Conservation (phyloP, 1,284 basidiomycete species). For the Lentinus polychrous region DNA sequence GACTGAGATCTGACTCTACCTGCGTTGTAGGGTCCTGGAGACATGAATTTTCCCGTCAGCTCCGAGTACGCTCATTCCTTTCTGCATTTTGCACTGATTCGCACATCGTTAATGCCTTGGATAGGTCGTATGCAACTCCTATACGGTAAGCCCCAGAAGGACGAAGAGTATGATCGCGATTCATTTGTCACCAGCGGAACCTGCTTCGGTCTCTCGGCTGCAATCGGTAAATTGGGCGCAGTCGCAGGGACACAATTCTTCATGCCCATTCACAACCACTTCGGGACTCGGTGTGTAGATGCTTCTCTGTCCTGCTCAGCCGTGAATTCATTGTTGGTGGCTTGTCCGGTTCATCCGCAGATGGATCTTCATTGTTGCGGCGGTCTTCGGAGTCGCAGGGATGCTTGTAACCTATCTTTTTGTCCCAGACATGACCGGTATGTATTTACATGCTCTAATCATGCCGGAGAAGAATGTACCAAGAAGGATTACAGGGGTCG, state of each 20-base stretch:
- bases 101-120: conserved; percentile 4
- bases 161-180: not conserved
- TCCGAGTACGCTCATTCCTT: conserved; percentile 42
- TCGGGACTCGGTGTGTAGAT: too few relatives aligned
- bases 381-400: not conserved
- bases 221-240: conserved; percentile 71
- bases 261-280: conserved; percentile 64
- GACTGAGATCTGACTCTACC: not conserved
- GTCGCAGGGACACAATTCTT: conserved; percentile 74
- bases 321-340: too few relatives aligned
- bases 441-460: too few relatives aligned
- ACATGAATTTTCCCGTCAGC: conserved; percentile 65
- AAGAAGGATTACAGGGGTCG: conserved; percentile 40
- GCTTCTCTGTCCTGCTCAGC: too few relatives aligned
- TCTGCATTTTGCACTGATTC: conserved; percentile 7
- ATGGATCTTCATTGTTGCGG: not conserved
- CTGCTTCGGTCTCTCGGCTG: conserved; percentile 66
- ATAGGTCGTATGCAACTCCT: conserved; percentile 58
- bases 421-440: not conserved
- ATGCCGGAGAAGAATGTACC: too few relatives aligned
- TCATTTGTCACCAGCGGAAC: conserved; percentile 45
- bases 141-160: conserved; percentile 37
- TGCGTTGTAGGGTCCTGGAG: conserved; percentile 54
- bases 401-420: not conserved
- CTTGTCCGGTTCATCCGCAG: too few relatives aligned